phyloP scores from a whole-genome alignment of 306 rosid species.

The Glycine soja region DNA sequence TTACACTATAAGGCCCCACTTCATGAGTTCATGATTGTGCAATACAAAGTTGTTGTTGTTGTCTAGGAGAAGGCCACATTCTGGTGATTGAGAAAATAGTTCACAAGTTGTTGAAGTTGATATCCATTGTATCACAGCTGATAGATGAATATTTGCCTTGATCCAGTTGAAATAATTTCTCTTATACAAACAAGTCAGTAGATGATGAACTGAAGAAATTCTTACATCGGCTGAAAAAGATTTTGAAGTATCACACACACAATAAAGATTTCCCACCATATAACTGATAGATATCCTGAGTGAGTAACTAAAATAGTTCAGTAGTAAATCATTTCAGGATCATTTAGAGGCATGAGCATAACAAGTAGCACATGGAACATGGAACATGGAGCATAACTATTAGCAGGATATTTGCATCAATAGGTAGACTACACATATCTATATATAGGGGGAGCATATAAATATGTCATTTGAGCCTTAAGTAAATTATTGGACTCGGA shows the following conservation, averaged over 20 bases:
- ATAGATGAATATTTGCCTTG: not conserved
- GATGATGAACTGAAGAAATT: conserved; percentile 14
- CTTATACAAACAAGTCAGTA: not conserved
- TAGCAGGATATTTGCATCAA: not conserved
- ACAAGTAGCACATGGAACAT: too few relatives aligned
- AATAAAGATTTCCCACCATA: conserved; percentile 9
- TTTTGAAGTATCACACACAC: not conserved
- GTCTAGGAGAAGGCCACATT: conserved; percentile 16
- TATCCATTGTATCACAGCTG: not conserved
- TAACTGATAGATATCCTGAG: not conserved
- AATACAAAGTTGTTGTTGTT: not conserved
- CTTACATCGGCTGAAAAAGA: not conserved
- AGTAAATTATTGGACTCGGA: not conserved
- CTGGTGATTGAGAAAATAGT: not conserved
- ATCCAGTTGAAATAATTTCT: conserved; percentile 20
- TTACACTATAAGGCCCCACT: conserved; percentile 18
- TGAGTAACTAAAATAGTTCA: not conserved
- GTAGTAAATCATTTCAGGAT: conserved; percentile 17
- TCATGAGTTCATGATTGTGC: conserved; percentile 14
- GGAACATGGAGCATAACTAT: not conserved
- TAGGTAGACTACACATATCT: not conserved
- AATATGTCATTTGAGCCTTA: conserved; percentile 9
- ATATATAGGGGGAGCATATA: not conserved
- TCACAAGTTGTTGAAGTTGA: not conserved
- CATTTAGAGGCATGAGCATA: not conserved